A percentile compares a stretch with the other conserved stretches of the same genome.
phyloP scores from a whole-genome alignment of 2,329 filamentous ascomycete genomes.

The Nannizzia gypsea region DNA sequence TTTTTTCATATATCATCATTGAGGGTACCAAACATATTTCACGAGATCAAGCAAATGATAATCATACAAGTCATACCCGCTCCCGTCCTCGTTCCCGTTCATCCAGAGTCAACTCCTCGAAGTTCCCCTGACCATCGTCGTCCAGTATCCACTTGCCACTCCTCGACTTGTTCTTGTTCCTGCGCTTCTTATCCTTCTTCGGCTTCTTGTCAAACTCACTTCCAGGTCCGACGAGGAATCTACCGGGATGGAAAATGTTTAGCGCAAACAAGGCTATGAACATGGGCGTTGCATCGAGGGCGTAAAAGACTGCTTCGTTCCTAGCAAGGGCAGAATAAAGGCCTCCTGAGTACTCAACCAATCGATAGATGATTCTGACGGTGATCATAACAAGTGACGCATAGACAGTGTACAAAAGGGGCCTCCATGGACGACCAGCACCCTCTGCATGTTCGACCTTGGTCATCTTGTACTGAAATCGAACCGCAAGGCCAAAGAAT shows the following conservation, averaged over 20 bases:
- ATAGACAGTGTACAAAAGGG: conserved; percentile 42
- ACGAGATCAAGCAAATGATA: background rate
- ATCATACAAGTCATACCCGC: background rate
- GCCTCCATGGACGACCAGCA: conserved; percentile 22
- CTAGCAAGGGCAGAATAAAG: conserved; percentile 31
- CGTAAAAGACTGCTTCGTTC: conserved; percentile 29
- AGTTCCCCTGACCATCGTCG: background rate
- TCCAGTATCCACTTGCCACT: background rate
- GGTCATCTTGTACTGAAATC: conserved; percentile 38
- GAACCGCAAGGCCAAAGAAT: conserved; percentile 39
- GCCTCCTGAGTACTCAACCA: conserved; percentile 49
- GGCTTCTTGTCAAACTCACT: conserved; percentile 21
- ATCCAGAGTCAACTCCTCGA: background rate
- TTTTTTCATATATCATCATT: background rate
- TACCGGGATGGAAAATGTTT: conserved; percentile 30
- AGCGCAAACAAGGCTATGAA: conserved; percentile 26
- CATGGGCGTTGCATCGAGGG: conserved; percentile 33
- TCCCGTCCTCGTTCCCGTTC: background rate
- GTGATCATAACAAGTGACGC: conserved; percentile 40
- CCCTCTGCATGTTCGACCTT: conserved; percentile 25
- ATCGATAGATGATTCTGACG: conserved; percentile 45
- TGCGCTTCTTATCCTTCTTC: conserved; percentile 10
- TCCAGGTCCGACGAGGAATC: conserved; percentile 21
- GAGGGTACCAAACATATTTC: background rate
- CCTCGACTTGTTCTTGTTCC: conserved; percentile 4